phyloP scores from a whole-genome alignment of 108 stramenopile genomes.

The Nitzschia sp. region DNA sequence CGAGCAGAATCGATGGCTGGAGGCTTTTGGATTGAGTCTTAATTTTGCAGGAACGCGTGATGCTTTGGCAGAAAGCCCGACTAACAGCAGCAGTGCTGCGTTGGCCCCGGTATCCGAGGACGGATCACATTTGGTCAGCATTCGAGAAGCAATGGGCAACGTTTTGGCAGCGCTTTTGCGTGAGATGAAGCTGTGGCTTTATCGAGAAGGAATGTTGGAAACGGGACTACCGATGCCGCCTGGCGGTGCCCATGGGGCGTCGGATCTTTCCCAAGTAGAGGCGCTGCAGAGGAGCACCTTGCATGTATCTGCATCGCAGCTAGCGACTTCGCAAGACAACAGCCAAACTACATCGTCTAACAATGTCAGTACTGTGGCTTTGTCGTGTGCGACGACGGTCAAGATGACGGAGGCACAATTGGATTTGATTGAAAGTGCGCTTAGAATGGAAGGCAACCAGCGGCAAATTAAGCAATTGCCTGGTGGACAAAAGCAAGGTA shows the following conservation, averaged over 20 bases:
- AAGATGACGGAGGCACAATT: slow-evolving; percentile 87
- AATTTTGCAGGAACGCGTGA: slow-evolving; percentile 82
- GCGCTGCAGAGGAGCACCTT: slow-evolving; percentile 85
- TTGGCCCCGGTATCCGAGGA: slow-evolving; percentile 39
- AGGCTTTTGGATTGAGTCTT: slow-evolving; percentile 83
- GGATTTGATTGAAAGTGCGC: slow-evolving; percentile 74
- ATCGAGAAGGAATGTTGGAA: slow-evolving; percentile 78
- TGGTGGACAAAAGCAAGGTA: slow-evolving; percentile 2
- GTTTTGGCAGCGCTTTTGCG: slow-evolving; percentile 72
- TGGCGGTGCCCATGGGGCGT: slow-evolving; percentile 45
- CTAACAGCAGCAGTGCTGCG: slow-evolving; percentile 46
- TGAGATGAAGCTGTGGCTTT: slow-evolving; percentile 88
- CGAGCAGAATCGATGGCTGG: slow-evolving; percentile 83
- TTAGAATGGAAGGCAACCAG: slow-evolving; percentile 55
- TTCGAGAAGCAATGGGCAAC: slow-evolving; percentile 73
- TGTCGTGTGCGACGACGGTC: slow-evolving; percentile 81
- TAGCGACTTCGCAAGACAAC: slow-evolving; percentile 25
- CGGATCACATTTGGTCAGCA: slow-evolving; percentile 45
- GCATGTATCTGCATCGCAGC: slow-evolving; percentile 73
- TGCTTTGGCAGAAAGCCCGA: slow-evolving; percentile 78
- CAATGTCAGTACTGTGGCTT: slow-evolving; percentile 60
- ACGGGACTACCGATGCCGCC: slow-evolving; percentile 59
- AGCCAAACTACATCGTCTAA: slow-evolving; percentile 19
- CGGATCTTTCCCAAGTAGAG: slow-evolving; percentile 61
- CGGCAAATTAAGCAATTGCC: slow-evolving; percentile 20